Percentiles rank a stretch among this genome's conserved stretches.
Evolutionary conservation across 257 asterid genomes (phyloP).

Genomic region (Cynanchum wilfordii): DNA sequence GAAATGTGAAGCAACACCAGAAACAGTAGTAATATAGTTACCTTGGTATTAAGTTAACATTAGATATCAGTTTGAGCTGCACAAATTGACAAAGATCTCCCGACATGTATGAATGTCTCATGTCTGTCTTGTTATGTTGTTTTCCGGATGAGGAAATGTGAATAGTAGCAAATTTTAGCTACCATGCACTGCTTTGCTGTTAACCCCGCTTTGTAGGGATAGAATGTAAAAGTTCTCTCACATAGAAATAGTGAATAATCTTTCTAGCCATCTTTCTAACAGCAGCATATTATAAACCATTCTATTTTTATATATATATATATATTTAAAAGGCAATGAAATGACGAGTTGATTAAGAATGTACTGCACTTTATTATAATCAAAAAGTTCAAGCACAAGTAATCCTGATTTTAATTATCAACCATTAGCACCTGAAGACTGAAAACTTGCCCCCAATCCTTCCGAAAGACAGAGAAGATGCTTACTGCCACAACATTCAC

Average conservation of each 20-base stretch:
- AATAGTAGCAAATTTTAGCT: not conserved
- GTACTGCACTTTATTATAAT: not conserved
- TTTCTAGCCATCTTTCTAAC: not conserved
- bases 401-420: not conserved
- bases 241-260: not conserved
- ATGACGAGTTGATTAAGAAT: not conserved
- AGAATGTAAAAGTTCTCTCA: not conserved
- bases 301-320: too few relatives aligned
- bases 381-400: not conserved
- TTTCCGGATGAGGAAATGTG: not conserved
- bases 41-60: not conserved
- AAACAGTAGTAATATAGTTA: not conserved
- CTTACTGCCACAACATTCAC: constrained; percentile 9
- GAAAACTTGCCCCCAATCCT: not conserved
- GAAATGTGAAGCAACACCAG: constrained; percentile 15
- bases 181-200: not conserved
- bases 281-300: not conserved
- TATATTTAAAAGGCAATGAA: not conserved
- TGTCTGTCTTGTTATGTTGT: not conserved
- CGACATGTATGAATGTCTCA: not conserved
- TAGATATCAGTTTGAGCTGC: not conserved
- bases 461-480: too few relatives aligned
- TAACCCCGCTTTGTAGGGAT: not conserved
- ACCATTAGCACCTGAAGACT: not conserved
- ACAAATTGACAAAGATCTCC: not conserved